phyloP scores from a whole-genome alignment of 2,329 filamentous ascomycete species.

The Sordariomycetes sp. region DNA sequence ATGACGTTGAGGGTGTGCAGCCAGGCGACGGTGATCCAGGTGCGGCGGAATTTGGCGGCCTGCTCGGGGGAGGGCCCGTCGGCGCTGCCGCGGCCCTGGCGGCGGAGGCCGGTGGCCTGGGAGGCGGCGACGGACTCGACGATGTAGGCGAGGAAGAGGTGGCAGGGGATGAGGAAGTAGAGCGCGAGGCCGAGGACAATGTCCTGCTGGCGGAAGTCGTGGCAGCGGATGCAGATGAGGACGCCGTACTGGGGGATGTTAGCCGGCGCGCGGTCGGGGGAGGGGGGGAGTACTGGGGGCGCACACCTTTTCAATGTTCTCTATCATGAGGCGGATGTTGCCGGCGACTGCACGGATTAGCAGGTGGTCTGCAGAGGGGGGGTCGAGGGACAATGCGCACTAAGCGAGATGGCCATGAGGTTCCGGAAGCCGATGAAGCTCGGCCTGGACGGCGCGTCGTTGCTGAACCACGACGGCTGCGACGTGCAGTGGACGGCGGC shows the following conservation, averaged over 20 bases:
- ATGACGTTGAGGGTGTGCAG: slow-evolving; percentile 76
- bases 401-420: slow-evolving; percentile 84
- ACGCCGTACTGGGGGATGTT: slow-evolving; percentile 70
- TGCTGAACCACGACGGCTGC: slow-evolving; percentile 70
- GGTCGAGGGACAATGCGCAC: slow-evolving; percentile 29
- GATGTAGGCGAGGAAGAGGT: slow-evolving; percentile 78
- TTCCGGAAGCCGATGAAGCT: slow-evolving; percentile 93
- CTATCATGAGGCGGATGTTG: slow-evolving; percentile 87
- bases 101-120: slow-evolving; percentile 57
- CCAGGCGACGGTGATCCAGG: slow-evolving; percentile 70
- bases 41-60: slow-evolving; percentile 52
- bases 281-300: neutral
- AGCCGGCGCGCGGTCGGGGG: neutral
- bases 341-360: slow-evolving; percentile 54
- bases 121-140: slow-evolving; percentile 76
- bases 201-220: slow-evolving; percentile 74
- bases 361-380: neutral
- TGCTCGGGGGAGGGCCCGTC: slow-evolving; percentile 38
- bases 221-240: slow-evolving; percentile 79
- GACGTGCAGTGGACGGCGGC: slow-evolving; percentile 67
- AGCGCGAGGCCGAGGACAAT: slow-evolving; percentile 62
- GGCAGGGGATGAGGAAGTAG: slow-evolving; percentile 79
- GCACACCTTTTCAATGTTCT: slow-evolving; percentile 83
- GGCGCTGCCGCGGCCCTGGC: slow-evolving; percentile 28
- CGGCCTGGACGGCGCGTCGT: slow-evolving; percentile 60